Evolutionary conservation across 23 red algal species (phyloP).

Genomic region (Chondrus crispus): DNA sequence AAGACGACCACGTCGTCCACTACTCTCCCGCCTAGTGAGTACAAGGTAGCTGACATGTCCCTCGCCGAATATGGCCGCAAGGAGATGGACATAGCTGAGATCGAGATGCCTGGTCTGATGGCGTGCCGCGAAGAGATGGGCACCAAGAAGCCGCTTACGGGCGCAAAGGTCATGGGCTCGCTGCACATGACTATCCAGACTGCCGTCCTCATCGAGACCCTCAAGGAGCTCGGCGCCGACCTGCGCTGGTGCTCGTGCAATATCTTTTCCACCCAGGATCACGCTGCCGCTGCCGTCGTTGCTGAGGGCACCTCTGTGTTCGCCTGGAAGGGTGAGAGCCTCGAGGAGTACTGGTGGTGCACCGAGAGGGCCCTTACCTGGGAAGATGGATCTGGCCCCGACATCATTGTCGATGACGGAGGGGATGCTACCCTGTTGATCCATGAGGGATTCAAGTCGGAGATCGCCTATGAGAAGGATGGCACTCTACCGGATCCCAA

Average conservation of each 20-base stretch:
- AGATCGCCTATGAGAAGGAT: slow-evolving; percentile 79
- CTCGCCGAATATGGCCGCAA: slow-evolving; percentile 90
- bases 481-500: slow-evolving; percentile 88
- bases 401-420: slow-evolving; percentile 97
- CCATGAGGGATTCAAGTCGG: slow-evolving; percentile 97
- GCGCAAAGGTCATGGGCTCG: slow-evolving; percentile 90
- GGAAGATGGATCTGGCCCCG: slow-evolving; percentile 86
- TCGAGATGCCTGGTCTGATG: slow-evolving; percentile 98
- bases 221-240: slow-evolving; percentile 90
- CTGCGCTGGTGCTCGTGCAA: slow-evolving; percentile 99
- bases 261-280: slow-evolving; percentile 98
- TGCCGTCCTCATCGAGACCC: slow-evolving; percentile 96
- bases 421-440: slow-evolving; percentile 97
- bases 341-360: slow-evolving; percentile 99
- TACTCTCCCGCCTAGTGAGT: slow-evolving; percentile 70
- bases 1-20: slow-evolving; percentile 21
- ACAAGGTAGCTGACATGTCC: slow-evolving; percentile 88
- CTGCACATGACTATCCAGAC: slow-evolving; percentile 99
- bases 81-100: slow-evolving; percentile 89
- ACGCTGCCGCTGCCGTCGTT: slow-evolving; percentile 94
- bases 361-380: slow-evolving; percentile 92
- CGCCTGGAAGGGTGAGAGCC: slow-evolving; percentile 94
- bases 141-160: slow-evolving; percentile 73
- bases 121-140: slow-evolving; percentile 87
- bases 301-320: slow-evolving; percentile 79